phyloP scores from a whole-genome alignment of 2,329 filamentous ascomycete genomes.

The Blastomyces parvus region DNA sequence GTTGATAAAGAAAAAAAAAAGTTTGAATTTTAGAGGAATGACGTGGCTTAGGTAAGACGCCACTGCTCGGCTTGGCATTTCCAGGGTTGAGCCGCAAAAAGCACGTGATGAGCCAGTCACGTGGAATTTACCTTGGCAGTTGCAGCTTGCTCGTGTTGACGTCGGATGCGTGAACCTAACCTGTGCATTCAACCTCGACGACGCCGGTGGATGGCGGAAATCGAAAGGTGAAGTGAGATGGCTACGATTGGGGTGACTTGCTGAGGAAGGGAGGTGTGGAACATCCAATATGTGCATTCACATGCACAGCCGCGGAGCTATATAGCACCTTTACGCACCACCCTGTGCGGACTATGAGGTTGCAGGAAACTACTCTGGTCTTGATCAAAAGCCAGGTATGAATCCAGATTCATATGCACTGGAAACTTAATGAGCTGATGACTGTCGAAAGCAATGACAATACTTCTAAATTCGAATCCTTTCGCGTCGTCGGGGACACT shows the following conservation, averaged over 20 bases:
- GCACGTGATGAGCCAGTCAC: constrained; percentile 16
- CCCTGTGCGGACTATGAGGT: neutral
- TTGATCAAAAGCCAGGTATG: neutral
- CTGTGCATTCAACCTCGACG: neutral
- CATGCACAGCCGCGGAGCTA: neutral
- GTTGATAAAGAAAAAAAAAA: neutral
- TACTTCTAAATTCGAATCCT: neutral
- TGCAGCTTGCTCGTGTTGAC: neutral
- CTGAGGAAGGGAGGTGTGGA: neutral
- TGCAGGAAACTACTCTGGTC: neutral
- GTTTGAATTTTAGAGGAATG: neutral
- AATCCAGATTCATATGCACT: no score
- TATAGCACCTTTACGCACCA: neutral
- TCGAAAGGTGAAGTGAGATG: no score
- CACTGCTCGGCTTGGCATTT: neutral
- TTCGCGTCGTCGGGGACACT: neutral
- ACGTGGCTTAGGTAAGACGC: constrained; percentile 4
- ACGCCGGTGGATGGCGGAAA: neutral
- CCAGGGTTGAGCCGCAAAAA: constrained; percentile 11
- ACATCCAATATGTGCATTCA: neutral
- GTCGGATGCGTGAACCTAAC: neutral
- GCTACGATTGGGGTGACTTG: neutral
- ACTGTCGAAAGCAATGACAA: neutral
- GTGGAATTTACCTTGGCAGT: neutral
- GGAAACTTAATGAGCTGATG: neutral